Percentiles rank a stretch among this genome's conserved stretches.
These are phyloP conservation scores for Cercospora sp. DNA, from an alignment of 2,329 filamentous ascomycete genomes.

Conservation along the genomic window DNA sequence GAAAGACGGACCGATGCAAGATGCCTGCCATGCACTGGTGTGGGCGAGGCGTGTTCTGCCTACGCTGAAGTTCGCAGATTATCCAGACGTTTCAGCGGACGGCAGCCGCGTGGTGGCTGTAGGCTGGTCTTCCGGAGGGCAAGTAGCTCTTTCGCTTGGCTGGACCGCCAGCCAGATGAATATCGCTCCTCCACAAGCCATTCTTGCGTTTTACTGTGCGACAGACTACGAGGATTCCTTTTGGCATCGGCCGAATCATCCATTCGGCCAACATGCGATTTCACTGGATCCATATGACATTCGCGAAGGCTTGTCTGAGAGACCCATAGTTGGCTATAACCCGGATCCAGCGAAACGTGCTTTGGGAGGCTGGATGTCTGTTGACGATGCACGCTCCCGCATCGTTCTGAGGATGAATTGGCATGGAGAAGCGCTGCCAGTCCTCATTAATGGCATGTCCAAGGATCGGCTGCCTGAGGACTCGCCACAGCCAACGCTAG, in stretches of 20 bases:
- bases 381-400: slow-evolving; percentile 7
- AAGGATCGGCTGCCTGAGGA: not conserved
- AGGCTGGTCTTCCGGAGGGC: slow-evolving; percentile 16
- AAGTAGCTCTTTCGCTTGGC: slow-evolving; percentile 12
- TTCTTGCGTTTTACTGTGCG: slow-evolving; percentile 17
- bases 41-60: slow-evolving; percentile 11
- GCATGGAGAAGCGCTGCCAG: slow-evolving; percentile 9
- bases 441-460: slow-evolving; percentile 13
- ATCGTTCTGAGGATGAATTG: slow-evolving; percentile 17
- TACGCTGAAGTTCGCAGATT: not conserved
- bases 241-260: slow-evolving; percentile 4
- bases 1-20: slow-evolving; percentile 15
- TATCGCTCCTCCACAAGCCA: slow-evolving; percentile 8
- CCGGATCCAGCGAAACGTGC: not conserved
- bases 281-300: not conserved
- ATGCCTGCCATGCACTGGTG: slow-evolving; percentile 10
- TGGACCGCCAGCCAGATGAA: not conserved
- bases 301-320: slow-evolving; percentile 8
- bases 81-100: not conserved
- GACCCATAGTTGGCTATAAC: not conserved
- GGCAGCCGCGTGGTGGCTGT: slow-evolving; percentile 3
- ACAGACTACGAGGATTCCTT: not conserved
- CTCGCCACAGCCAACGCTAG: not conserved
- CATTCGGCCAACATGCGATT: not conserved
- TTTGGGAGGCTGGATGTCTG: not conserved